Evolutionary conservation across 2,329 filamentous ascomycete genomes (phyloP).

Genomic region (Cladosporium halotolerans): DNA sequence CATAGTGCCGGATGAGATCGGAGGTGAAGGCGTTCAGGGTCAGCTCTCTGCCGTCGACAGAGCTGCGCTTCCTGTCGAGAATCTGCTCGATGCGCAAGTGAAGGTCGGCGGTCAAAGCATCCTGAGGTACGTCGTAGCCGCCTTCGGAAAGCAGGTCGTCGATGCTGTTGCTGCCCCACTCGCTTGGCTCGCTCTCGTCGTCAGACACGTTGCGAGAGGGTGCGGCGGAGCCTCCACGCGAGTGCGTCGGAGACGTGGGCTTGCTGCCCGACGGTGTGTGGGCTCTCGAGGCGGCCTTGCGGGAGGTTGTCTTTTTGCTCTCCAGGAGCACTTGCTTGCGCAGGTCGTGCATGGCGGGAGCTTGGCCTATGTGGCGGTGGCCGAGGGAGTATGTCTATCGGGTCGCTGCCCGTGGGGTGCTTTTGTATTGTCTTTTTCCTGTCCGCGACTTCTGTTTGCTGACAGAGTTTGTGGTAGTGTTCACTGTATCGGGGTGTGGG

Average conservation of each 20-base stretch:
- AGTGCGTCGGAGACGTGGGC: slow-evolving; percentile 50
- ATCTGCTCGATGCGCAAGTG: slow-evolving; percentile 64
- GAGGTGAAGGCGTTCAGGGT: slow-evolving; percentile 57
- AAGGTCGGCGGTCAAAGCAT: slow-evolving; percentile 57
- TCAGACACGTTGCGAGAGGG: slow-evolving; percentile 59
- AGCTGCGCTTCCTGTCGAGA: slow-evolving; percentile 71
- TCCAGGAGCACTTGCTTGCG: slow-evolving; percentile 65
- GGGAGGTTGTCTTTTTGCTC: slow-evolving; percentile 65
- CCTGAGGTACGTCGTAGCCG: slow-evolving; percentile 43
- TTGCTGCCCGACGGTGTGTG: slow-evolving; percentile 54
- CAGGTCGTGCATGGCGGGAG: slow-evolving; percentile 33
- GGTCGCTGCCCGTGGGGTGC: neutral
- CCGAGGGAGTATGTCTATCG: neutral
- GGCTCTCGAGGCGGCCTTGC: slow-evolving; percentile 56
- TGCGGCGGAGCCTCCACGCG: slow-evolving; percentile 53
- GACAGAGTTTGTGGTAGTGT: neutral
- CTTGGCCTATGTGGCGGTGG: neutral
- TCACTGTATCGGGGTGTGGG: slow-evolving; percentile 11
- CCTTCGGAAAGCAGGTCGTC: slow-evolving; percentile 55
- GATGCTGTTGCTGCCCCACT: slow-evolving; percentile 58
- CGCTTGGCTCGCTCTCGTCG: slow-evolving; percentile 54
- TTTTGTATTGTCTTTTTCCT: neutral
- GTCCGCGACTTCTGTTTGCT: neutral
- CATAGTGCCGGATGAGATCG: slow-evolving; percentile 62
- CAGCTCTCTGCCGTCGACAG: slow-evolving; percentile 62